Evolutionary conservation across 2,329 filamentous ascomycete genomes (phyloP).

Genomic region (Calonectria pseudoturangicola): DNA sequence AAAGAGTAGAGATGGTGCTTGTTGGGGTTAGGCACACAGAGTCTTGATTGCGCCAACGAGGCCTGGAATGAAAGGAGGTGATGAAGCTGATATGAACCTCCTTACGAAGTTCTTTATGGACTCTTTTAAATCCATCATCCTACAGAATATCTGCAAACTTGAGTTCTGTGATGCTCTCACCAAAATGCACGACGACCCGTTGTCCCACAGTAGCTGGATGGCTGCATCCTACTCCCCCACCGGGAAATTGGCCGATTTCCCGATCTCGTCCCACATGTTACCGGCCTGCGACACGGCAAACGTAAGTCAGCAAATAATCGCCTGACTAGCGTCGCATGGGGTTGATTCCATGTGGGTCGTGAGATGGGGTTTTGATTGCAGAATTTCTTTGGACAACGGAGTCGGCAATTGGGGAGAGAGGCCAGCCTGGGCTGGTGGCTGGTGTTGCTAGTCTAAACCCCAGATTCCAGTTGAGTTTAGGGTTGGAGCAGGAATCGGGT

Average conservation of each 20-base stretch:
- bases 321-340: slow-evolving; percentile 28
- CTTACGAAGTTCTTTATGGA: not conserved
- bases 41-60: not conserved
- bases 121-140: slow-evolving; percentile 14
- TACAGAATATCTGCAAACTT: not conserved
- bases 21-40: not conserved
- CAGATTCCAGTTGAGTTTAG: slow-evolving; percentile 6
- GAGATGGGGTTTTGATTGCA: not conserved
- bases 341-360: slow-evolving; percentile 1
- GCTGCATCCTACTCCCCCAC: not conserved
- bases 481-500: not conserved
- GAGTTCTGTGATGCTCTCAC: not conserved
- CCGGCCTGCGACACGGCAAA: not conserved
- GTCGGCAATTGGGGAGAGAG: slow-evolving; percentile 31
- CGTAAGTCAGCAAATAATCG: not conserved
- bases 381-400: not conserved
- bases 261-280: slow-evolving; percentile 16
- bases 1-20: too few relatives aligned
- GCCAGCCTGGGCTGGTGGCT: not conserved
- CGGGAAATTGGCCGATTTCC: slow-evolving; percentile 41
- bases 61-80: not conserved
- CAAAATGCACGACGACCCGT: slow-evolving; percentile 20
- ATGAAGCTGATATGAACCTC: not conserved
- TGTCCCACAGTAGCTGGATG: slow-evolving; percentile 10
- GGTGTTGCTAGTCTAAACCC: slow-evolving; percentile 28